Conservation (phyloP, 2,329 filamentous ascomycete genomes). For the Cryphonectria japonica region DNA sequence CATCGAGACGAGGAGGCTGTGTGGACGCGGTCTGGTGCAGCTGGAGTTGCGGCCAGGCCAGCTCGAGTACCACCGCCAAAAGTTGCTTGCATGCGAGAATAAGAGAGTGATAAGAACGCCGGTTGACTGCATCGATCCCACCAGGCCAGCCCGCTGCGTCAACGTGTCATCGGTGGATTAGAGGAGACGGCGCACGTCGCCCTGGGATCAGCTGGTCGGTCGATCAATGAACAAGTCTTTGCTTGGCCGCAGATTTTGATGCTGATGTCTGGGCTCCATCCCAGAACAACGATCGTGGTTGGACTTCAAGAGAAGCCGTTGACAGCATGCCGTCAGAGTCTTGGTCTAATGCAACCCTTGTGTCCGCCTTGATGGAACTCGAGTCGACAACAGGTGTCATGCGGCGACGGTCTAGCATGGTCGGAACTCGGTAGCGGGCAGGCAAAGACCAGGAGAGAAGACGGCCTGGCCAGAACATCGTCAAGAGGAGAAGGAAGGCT, state of each 20-base stretch:
- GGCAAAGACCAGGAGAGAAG: slow-evolving; percentile 13
- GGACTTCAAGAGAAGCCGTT: slow-evolving; percentile 1
- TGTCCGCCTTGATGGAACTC: slow-evolving; percentile 1
- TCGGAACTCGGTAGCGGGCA: slow-evolving; percentile 8
- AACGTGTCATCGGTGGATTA: slow-evolving; percentile 12
- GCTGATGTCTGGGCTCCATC: slow-evolving; percentile 14
- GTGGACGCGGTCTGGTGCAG: slow-evolving; percentile 6
- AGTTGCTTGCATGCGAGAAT: slow-evolving; percentile 10
- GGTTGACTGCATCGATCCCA: slow-evolving; percentile 15
- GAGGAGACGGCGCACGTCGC: slow-evolving; percentile 17
- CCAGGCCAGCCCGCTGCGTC: slow-evolving; percentile 14
- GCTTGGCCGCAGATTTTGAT: not conserved
- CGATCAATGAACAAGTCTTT: not conserved
- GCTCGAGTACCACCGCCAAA: slow-evolving; percentile 7
- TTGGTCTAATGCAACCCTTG: slow-evolving; percentile 18
- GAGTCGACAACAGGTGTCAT: slow-evolving; percentile 10
- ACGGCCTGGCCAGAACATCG: slow-evolving; percentile 10
- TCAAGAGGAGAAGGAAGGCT: not conserved
- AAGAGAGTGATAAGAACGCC: slow-evolving; percentile 10
- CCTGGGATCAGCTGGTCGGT: slow-evolving; percentile 14
- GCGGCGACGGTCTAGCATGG: slow-evolving; percentile 4
- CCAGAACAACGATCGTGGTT: slow-evolving; percentile 6
- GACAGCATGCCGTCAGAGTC: slow-evolving; percentile 21
- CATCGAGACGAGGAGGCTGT: slow-evolving; percentile 14
- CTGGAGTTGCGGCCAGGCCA: not conserved